Evolutionary conservation across 2,329 filamentous ascomycete genomes (phyloP).

Genomic region (Dactylellina sp.): DNA sequence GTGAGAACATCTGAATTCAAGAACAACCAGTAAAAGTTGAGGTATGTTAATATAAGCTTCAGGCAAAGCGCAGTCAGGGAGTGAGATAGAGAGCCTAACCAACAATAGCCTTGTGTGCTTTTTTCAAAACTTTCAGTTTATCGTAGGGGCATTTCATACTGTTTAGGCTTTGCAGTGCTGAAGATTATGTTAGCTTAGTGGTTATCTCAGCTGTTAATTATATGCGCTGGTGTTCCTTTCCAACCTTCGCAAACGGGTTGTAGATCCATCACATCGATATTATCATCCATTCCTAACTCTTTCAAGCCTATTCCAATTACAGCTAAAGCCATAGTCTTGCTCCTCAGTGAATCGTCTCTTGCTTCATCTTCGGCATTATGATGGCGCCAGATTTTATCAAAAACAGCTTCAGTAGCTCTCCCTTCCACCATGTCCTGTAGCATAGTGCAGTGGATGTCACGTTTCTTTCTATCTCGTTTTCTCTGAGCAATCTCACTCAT

Average conservation of each 20-base stretch:
- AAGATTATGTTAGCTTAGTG: slow-evolving; percentile 10
- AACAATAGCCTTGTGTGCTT: slow-evolving; percentile 92
- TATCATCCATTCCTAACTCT: slow-evolving; percentile 82
- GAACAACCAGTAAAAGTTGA: too few species aligned
- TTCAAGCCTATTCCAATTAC: slow-evolving; percentile 89
- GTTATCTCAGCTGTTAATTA: background rate
- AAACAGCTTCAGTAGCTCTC: slow-evolving; percentile 84
- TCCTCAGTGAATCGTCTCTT: slow-evolving; percentile 91
- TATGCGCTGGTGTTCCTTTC: background rate
- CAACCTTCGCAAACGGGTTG: slow-evolving; percentile 61
- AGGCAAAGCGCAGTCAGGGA: background rate
- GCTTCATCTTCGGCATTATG: slow-evolving; percentile 92
- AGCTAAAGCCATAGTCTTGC: slow-evolving; percentile 84
- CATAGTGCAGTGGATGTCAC: slow-evolving; percentile 80
- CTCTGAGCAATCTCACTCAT: slow-evolving; percentile 82
- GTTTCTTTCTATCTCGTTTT: slow-evolving; percentile 79
- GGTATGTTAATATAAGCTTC: too few species aligned
- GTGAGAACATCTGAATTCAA: slow-evolving; percentile 66
- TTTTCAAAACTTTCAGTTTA: slow-evolving; percentile 88
- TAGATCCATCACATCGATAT: slow-evolving; percentile 71
- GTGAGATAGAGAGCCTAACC: slow-evolving; percentile 76
- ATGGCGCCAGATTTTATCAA: slow-evolving; percentile 90
- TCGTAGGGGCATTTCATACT: slow-evolving; percentile 87
- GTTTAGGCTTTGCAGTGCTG: slow-evolving; percentile 82
- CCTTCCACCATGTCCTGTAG: slow-evolving; percentile 93